Base-by-base conservation (phyloP, 148 eudicot genomes). In the Arctostaphylos glauca region DNA sequence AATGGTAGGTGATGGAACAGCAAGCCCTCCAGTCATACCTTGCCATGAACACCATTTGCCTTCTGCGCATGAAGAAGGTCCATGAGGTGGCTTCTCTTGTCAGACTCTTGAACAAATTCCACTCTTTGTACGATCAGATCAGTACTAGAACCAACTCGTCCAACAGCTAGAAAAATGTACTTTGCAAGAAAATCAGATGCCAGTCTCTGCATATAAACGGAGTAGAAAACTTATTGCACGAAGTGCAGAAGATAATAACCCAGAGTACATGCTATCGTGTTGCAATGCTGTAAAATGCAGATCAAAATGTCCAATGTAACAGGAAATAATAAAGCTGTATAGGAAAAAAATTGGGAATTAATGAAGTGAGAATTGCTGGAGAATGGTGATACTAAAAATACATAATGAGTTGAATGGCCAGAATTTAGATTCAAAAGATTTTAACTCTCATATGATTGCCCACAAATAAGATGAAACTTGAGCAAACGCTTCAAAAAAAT, bases 111-210 rank as follows among this genome's bases (percentile, higher is more conserved):
- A 79, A 93, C 96, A 85, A 86, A 90, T 85, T 93, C 96, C 53
- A 93, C 92, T 78, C 96, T 90, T 81, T 93, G 96, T 75, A 87
- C 90, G 62, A 93, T 93, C 85, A 93, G 87, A 84, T 93, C 96
- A 75, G 96, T 93, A 85, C 96, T 93, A 54, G 96, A 93, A 68
- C 96, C 96, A 78, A 93, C 96, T 80, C 94, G 89, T 81, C 96
- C 96, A 89, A 93, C 96, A 83, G 96, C 90, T 83, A 93, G 83
- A 84, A 93, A 93, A 49, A 93, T 91, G 88, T 93, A 91, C 72
- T 89, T 89, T 50, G 91, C 81, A 78, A 91, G 89, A 87, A 93
- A 93, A 88, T 93, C 96, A 80, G 96, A 91, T 55, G 96, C 96
- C 77, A 93, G 88, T 85, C 96, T 90, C 96, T 93, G 96, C 92